Percentiles rank a stretch among this genome's conserved stretches.
Evolutionary conservation across 495 filamentous ascomycete species (phyloP).

Genomic region (Copromyces sp.): DNA sequence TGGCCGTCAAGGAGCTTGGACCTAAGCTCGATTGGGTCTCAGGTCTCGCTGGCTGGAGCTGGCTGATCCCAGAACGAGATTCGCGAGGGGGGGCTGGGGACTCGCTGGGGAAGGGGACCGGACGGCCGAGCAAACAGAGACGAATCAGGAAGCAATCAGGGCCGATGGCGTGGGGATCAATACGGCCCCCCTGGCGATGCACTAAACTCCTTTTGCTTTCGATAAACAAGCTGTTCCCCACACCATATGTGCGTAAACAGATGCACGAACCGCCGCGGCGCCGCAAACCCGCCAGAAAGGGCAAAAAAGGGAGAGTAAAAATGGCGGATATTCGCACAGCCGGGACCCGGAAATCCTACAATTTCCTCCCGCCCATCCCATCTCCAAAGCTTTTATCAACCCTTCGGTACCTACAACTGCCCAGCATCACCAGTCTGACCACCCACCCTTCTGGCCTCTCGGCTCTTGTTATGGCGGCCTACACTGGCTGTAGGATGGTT

Average conservation of each 20-base stretch:
- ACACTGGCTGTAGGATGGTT: background rate
- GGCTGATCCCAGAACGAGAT: background rate
- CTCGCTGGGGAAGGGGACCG: background rate
- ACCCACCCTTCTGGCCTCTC: background rate
- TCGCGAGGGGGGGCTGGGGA: background rate
- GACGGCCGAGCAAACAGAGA: background rate
- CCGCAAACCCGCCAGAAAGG: background rate
- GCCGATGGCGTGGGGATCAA: conserved; percentile 6
- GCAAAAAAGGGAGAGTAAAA: background rate
- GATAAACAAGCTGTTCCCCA: conserved; percentile 28
- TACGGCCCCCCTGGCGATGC: conserved; percentile 5
- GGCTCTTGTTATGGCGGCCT: background rate
- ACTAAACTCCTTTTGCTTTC: conserved; percentile 20
- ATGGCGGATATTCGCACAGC: background rate
- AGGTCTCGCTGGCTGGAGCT: background rate
- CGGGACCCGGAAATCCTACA: background rate
- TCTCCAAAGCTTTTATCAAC: background rate
- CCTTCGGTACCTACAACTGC: background rate
- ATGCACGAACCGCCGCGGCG: background rate
- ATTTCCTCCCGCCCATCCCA: background rate
- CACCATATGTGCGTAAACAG: conserved; percentile 23
- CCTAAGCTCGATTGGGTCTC: background rate
- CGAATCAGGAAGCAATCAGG: conserved; percentile 10
- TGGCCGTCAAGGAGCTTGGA: background rate
- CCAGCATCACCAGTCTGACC: background rate